A percentile compares a stretch with the other conserved stretches of the same genome.
phyloP scores from a whole-genome alignment of 192 early-diverging fungal species.

The Podila minutissima region DNA sequence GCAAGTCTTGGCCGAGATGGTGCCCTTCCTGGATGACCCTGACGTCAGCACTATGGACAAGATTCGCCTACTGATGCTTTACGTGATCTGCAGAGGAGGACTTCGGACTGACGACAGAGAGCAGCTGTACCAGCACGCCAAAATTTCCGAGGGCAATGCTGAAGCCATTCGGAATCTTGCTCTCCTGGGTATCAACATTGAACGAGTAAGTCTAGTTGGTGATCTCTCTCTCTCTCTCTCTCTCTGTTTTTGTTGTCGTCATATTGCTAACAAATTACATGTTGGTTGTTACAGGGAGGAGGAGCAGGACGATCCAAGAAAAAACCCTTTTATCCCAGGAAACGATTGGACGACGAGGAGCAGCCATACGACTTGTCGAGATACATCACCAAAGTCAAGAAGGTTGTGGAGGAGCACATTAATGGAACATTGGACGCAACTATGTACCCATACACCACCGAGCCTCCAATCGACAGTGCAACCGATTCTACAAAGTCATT shows the following conservation, averaged over 20 bases:
- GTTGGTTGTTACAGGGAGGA: slow-evolving; percentile 31
- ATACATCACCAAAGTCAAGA: slow-evolving; percentile 81
- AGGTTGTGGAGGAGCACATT: slow-evolving; percentile 67
- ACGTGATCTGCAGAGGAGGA: slow-evolving; percentile 83
- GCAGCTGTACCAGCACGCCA: slow-evolving; percentile 73
- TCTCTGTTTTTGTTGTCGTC: no score
- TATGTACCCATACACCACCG: slow-evolving; percentile 71
- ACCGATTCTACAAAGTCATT: slow-evolving; percentile 44
- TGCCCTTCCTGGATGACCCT: slow-evolving; percentile 78
- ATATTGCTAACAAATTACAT: no score
- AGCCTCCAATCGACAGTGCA: slow-evolving; percentile 40
- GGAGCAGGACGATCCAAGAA: slow-evolving; percentile 60
- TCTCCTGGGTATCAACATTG: slow-evolving; percentile 72
- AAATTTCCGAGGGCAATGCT: slow-evolving; percentile 75
- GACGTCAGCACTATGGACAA: slow-evolving; percentile 75
- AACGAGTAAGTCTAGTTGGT: slow-evolving; percentile 33
- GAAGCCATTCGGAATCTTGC: slow-evolving; percentile 83
- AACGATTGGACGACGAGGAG: slow-evolving; percentile 67
- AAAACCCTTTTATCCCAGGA: slow-evolving; percentile 64
- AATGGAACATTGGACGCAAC: slow-evolving; percentile 64
- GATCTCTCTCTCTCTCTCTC: no score
- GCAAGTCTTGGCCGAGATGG: slow-evolving; percentile 79
- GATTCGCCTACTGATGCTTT: slow-evolving; percentile 81
- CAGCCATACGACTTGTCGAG: slow-evolving; percentile 79
- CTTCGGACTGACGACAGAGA: slow-evolving; percentile 77